Evolutionary conservation across 805 yeast genomes (phyloP), one percentile per base, ranked within the genome.

Genomic region (Candida endomychidarum): DNA sequence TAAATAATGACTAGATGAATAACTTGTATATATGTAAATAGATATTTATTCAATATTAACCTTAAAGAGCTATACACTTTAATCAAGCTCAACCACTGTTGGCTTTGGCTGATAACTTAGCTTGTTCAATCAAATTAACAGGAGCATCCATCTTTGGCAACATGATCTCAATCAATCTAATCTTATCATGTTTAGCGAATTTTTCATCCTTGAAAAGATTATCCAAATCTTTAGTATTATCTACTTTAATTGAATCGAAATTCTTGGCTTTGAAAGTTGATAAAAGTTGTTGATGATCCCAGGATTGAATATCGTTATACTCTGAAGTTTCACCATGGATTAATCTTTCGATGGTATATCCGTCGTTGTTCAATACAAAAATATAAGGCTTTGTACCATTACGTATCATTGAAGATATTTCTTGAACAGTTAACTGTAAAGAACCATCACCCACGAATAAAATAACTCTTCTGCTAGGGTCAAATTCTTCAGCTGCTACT

Each of bases 381-480:
- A 65, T 49, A 50, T 65, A 63, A 15, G 67, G 63, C 22, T 61
- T 58, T 35, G 51, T 59, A 23, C 57, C 53, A 54, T 63, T 51
- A 48, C 63, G 57, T 39, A 60, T 56, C 68, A 65, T 63, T 22
- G 70, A 53, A 28, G 65, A 60, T 41, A 65, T 58, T 37, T 65
- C 71, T 43, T 65, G 71, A n/a, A 62, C 68, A 2, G 70, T 63
- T 42, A 65, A 56, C 41, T 65, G 71, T 51, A 65, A 61, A 10
- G 71, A 64, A 32, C 71, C 71, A 47, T 65, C 71, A 32, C 71
- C 71, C n/a, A 65, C 66, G 41, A 65, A 65, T 45, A 65, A 52
- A 28, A 65, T 54, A 34, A 63, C 70, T 53, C 71, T 55, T 51
- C 59, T 57, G 24, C 40, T 32, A 9, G 65, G 64, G 38, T 54